Conservation (phyloP, 805 yeast species). For the Teunomyces tritomae region DNA sequence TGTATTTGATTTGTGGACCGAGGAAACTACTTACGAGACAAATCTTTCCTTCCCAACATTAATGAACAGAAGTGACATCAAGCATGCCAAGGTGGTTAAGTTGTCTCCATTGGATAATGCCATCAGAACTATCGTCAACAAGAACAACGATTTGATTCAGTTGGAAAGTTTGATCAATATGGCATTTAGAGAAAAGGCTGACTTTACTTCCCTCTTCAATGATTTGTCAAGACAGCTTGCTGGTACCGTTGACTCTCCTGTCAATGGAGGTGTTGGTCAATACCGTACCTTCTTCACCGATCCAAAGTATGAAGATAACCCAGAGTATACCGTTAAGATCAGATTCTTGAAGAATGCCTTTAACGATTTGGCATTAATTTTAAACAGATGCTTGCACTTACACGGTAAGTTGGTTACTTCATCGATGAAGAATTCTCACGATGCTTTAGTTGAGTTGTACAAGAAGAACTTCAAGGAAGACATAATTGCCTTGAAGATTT, state of each 20-base stretch:
- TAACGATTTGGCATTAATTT: slow-evolving; percentile 62
- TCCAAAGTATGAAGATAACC: slow-evolving; percentile 30
- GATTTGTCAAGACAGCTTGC: slow-evolving; percentile 69
- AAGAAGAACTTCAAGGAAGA: slow-evolving; percentile 67
- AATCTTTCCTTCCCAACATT: slow-evolving; percentile 78
- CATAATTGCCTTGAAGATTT: slow-evolving; percentile 43
- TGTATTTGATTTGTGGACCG: slow-evolving; percentile 81
- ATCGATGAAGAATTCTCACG: slow-evolving; percentile 60
- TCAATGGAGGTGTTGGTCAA: slow-evolving; percentile 88
- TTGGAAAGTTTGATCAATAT: slow-evolving; percentile 59
- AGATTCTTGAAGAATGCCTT: slow-evolving; percentile 51
- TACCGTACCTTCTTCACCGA: slow-evolving; percentile 65
- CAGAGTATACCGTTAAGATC: slow-evolving; percentile 27
- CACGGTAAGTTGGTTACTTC: slow-evolving; percentile 65
- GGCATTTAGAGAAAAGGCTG: slow-evolving; percentile 51
- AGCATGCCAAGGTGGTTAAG: slow-evolving; percentile 44
- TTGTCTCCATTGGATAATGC: slow-evolving; percentile 88
- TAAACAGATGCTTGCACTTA: slow-evolving; percentile 62
- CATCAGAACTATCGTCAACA: slow-evolving; percentile 58
- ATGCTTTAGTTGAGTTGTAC: slow-evolving; percentile 61
- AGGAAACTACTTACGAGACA: slow-evolving; percentile 78
- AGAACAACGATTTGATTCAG: slow-evolving; percentile 70
- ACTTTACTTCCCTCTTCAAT: slow-evolving; percentile 48
- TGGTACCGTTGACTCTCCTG: slow-evolving; percentile 90
- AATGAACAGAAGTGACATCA: slow-evolving; percentile 79